Base-by-base conservation (phyloP, 179 eudicot genomes). In the Silene vulgaris region DNA sequence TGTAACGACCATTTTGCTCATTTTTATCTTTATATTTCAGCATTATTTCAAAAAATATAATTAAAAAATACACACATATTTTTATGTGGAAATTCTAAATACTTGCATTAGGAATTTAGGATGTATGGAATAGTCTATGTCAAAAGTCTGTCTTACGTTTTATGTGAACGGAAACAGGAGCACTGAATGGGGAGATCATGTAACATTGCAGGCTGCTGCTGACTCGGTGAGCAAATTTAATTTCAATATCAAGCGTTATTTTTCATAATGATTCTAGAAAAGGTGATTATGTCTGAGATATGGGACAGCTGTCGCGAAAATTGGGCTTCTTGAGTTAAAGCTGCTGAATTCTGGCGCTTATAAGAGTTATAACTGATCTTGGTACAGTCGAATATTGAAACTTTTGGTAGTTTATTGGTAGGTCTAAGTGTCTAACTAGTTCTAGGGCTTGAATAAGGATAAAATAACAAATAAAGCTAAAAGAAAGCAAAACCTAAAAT, bases 111-210 rank as follows among this genome's bases (percentile, higher is more conserved):
- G 40, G 40, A 4, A 35, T 35, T 71, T 35, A 62, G 45, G 59
- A 61, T 50, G 1, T 28, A 35, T 13, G 32, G 63, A 52, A 43
- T 52, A 14, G n/a, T 28, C 29, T 35, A 74, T 63, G 40, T 65
- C 52, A 30, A 21, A 35, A 43, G 60, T 57, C 4, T 57, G 40
- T 76, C 1, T 23, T 43, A 62, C 40, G 70, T 74, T 66, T 28
- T 52, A 0, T 21, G 23, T 77, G 43, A 32, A 45, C 67, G 81
- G 77, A 76, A 76, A 70, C 72, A 88, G 91, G 88, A 77, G 64
- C 77, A 87, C 87, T 65, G 89, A 88, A 79, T 88, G 91, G 91
- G 91, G 91, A 65, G 91, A 88, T 83, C 91, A 88, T 75, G 91
- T 88, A 72, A 86, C 89, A 52, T 85, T 88, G 87, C 91, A 88